Conservation (phyloP, 148 eudicot species). For the Nyssa sinensis region DNA sequence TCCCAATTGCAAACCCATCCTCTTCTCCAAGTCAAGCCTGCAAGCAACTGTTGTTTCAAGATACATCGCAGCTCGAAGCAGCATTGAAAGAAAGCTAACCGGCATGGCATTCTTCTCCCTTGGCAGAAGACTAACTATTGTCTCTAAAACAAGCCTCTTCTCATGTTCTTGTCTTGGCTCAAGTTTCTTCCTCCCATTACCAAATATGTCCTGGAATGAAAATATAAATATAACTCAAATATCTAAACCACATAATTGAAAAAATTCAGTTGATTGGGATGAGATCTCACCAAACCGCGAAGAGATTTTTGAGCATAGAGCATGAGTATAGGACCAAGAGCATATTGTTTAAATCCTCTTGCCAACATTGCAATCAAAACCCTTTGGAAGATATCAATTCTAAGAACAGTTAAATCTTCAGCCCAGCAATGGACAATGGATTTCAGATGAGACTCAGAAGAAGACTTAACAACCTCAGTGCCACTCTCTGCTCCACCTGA, state of each 20-base stretch:
- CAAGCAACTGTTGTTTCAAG: slow-evolving; percentile 88
- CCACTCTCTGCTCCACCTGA: slow-evolving; percentile 27
- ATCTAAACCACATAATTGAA: neutral
- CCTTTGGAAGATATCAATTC: slow-evolving; percentile 80
- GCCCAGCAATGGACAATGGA: slow-evolving; percentile 89
- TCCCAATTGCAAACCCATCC: slow-evolving; percentile 77
- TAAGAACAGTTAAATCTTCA: slow-evolving; percentile 70
- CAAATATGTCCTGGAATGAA: slow-evolving; percentile 62
- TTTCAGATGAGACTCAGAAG: slow-evolving; percentile 38
- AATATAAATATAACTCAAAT: neutral
- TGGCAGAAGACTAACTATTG: slow-evolving; percentile 87
- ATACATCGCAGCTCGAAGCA: slow-evolving; percentile 75
- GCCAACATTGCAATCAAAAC: slow-evolving; percentile 74
- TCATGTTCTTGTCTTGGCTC: slow-evolving; percentile 81
- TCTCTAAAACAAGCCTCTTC: slow-evolving; percentile 82
- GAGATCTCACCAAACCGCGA: slow-evolving; percentile 81
- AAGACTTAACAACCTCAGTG: slow-evolving; percentile 32
- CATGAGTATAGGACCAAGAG: slow-evolving; percentile 86
- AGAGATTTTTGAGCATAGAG: slow-evolving; percentile 86
- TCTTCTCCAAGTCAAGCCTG: slow-evolving; percentile 84
- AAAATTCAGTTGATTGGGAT: slow-evolving; percentile 12
- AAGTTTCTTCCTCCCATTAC: slow-evolving; percentile 70
- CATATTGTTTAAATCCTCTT: slow-evolving; percentile 76
- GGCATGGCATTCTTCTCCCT: slow-evolving; percentile 71
- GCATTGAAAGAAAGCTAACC: slow-evolving; percentile 85